Percentiles rank a stretch among this genome's conserved stretches.
These are phyloP conservation scores for Rutstroemia sydowiana DNA, from an alignment of 2,329 filamentous ascomycete genomes.

Conservation along the genomic window DNA sequence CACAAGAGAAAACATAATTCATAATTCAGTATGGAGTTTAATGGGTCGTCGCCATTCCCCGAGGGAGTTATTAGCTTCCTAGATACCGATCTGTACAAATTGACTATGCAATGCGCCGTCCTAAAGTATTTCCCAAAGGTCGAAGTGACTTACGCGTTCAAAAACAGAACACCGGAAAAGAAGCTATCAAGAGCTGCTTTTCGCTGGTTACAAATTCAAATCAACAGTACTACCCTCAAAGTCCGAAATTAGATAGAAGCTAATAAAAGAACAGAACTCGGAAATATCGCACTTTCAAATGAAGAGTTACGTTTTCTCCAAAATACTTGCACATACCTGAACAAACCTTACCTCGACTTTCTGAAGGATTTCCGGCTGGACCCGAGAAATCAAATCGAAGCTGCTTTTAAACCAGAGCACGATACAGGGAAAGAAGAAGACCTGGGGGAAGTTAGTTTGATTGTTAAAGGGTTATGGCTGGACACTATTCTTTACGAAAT, in stretches of 20 bases:
- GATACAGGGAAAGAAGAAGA: conserved; percentile 58
- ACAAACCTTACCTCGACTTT: conserved; percentile 68
- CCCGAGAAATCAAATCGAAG: conserved; percentile 70
- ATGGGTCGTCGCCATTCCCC: conserved; percentile 58
- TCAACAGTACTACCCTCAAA: conserved; percentile 53
- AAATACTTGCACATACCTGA: conserved; percentile 74
- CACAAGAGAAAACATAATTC: conserved; percentile 24
- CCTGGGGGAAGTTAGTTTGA: conserved; percentile 68
- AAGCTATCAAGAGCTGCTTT: conserved; percentile 78
- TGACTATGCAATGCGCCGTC: conserved; percentile 98
- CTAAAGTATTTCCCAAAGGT: conserved; percentile 82
- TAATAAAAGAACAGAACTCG: conserved; percentile 58
- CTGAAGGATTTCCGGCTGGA: conserved; percentile 74
- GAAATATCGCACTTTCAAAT: conserved; percentile 67
- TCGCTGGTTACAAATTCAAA: conserved; percentile 76
- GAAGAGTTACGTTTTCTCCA: conserved; percentile 78
- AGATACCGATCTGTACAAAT: conserved; percentile 76
- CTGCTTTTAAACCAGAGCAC: conserved; percentile 44
- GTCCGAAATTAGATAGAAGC: conserved; percentile 5
- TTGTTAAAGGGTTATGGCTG: conserved; percentile 77
- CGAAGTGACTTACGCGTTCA: conserved; percentile 86
- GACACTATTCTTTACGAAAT: conserved; percentile 98
- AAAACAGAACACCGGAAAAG: conserved; percentile 91
- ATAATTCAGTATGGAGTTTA: conserved; percentile 54
- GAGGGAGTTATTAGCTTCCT: conserved; percentile 77